Evolutionary conservation across 805 yeast species (phyloP), one percentile per base, ranked within the genome.

Genomic region (Candida palmyrensis): DNA sequence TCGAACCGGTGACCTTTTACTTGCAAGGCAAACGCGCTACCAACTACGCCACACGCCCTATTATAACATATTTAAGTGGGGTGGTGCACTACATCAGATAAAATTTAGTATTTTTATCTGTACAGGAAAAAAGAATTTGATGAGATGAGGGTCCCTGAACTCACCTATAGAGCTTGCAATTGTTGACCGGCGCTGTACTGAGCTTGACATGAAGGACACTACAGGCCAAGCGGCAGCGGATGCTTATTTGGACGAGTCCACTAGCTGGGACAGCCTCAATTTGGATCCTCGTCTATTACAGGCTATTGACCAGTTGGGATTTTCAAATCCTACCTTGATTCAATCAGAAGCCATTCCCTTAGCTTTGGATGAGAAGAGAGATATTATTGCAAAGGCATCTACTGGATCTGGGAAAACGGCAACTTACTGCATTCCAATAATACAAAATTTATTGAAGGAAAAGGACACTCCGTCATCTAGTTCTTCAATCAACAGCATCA

Each of bases 401-500:
- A 90, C 98, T 0, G 98, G 98, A 3, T 83, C 96, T 6, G 97
- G 97, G 43, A 90, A 90, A 58, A 90, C 97, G 0, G 84, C 86
- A 8, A 95, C 97, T 1, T 90, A 90, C 53, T 61, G 82, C 42
- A 73, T 90, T 30, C 98, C 98, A 5, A 80, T 92, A 12, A 57
- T 92, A 25, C 95, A 92, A 55, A 72, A 78, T 25, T 73, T 92
- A 25, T 63, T 90, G 38, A 62, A 66, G 15, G 48, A 42, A n/a
- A 38, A 54, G 46, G 25, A 42, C 45, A 17, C 52, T 47, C 14
- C 39, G 18, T 30, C 40, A 15, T 39, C 30, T 9, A 38, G 38
- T 18, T 45, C 42, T 29, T 54, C 53, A 28, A 64, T 71, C 31
- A 68, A 72, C 39, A 78, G 85, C 30, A 74, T 92, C 18, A 72